Percentiles rank a stretch among this genome's conserved stretches.
These are phyloP conservation scores for Albugo candida DNA, from an alignment of 352 stramenopile genomes.

Conservation along the genomic window DNA sequence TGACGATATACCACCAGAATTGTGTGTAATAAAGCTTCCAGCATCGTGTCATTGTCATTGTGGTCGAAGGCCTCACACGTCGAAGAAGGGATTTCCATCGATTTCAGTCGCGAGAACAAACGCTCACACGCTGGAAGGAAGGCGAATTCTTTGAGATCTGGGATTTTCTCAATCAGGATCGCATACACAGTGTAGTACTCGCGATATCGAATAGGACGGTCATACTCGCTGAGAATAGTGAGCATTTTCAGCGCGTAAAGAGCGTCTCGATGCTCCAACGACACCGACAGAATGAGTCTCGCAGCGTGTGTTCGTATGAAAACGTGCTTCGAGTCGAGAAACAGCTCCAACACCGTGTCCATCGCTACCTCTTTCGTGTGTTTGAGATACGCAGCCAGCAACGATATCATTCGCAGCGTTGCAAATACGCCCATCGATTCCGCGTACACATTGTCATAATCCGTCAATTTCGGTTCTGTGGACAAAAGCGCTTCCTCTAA, in stretches of 20 bases:
- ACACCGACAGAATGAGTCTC: slow-evolving; percentile 12
- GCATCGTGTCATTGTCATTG: slow-evolving; percentile 12
- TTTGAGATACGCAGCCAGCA: slow-evolving; percentile 20
- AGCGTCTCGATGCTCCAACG: slow-evolving; percentile 10
- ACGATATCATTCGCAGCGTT: slow-evolving; percentile 32
- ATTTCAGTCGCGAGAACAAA: too few relatives aligned
- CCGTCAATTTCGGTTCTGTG: background rate
- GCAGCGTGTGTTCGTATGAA: slow-evolving; percentile 22
- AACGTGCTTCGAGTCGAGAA: slow-evolving; percentile 23
- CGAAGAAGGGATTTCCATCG: too few relatives aligned
- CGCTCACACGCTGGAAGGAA: slow-evolving; percentile 11
- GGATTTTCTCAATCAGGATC: slow-evolving; percentile 25
- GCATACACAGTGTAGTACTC: slow-evolving; percentile 50
- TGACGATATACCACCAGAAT: slow-evolving; percentile 34
- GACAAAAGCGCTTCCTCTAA: slow-evolving; percentile 3
- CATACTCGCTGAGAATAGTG: slow-evolving; percentile 24
- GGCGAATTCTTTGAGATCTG: slow-evolving; percentile 20
- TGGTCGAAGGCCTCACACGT: too few relatives aligned
- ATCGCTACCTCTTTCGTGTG: slow-evolving; percentile 4
- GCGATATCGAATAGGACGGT: slow-evolving; percentile 17
- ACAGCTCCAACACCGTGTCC: slow-evolving; percentile 17
- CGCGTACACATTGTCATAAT: slow-evolving; percentile 23
- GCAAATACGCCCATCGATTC: slow-evolving; percentile 32
- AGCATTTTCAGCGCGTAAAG: slow-evolving; percentile 11
- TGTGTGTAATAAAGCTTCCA: slow-evolving; percentile 35